Evolutionary conservation across 2,329 filamentous ascomycete genomes (phyloP), one percentile per base, ranked within the genome.

Genomic region (Aspergillus vadensis): DNA sequence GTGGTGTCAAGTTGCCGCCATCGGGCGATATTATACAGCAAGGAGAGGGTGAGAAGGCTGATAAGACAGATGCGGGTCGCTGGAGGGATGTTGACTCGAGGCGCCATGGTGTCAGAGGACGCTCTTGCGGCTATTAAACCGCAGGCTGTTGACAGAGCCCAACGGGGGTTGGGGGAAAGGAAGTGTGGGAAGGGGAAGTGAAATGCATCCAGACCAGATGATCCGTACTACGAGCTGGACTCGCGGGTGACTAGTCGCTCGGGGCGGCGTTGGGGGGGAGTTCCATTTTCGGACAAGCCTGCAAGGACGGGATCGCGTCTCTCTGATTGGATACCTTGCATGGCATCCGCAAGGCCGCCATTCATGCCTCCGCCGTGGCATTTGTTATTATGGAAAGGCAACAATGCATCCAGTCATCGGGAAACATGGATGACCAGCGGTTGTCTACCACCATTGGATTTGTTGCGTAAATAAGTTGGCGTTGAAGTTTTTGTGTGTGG

Each of bases 41-140:
- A 79, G 55, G 92, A 96, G 77, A 97, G 88, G 65, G 87, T 80
- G 65, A 92, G 77, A 60, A 97, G 85, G 62, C 84, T 83, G 72
- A 90, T 85, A 69, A 99, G 88, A 58, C 94, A 83, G 69, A 86
- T 87, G 65, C 95, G 89, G 51, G 95, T 98, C 68, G 97, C 86
- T 30, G 95, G 94, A 62, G 95, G 95, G 65, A 98, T 89, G 73
- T 96, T 97, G 79, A 97, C 85, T 81, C 94, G 89, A 57, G 88
- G 84, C 70, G 91, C 85, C 92, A 96, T 86, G 44, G 64, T 70
- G 90, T 74, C 52, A 36, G 44, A 57, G 49, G 44, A 56, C 57
- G 61, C 58, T 60, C 56, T 65, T 63, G 62, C 68, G 64, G 66
- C 63, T 68, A 64, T 61, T 60, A 36, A 66, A 57, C 66, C 64